Evolutionary conservation across 768 basidiomycete genomes (phyloP).

Genomic region (Mrakia hoshinonis): DNA sequence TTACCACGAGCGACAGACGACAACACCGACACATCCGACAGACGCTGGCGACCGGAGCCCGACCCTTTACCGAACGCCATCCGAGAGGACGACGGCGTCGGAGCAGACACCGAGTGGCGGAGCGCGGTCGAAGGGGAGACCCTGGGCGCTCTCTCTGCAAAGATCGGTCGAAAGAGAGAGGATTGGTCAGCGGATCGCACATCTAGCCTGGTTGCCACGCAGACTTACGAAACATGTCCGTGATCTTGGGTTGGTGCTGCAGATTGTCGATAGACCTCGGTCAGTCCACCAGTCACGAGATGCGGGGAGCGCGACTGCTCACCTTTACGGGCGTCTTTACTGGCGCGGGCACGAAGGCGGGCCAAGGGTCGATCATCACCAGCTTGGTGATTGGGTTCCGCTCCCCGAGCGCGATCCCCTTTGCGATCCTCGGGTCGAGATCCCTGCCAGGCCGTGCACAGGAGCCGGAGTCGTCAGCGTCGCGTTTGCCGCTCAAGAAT

Average conservation of each 20-base stretch:
- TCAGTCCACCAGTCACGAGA: neutral
- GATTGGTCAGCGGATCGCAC: neutral
- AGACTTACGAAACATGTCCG: slow-evolving; percentile 18
- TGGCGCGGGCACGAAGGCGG: slow-evolving; percentile 51
- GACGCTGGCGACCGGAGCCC: neutral
- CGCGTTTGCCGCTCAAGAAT: neutral
- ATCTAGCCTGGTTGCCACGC: neutral
- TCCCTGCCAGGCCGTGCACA: slow-evolving; percentile 46
- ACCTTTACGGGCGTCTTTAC: slow-evolving; percentile 41
- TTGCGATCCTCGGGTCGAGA: slow-evolving; percentile 57
- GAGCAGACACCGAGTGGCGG: neutral
- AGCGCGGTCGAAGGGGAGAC: neutral
- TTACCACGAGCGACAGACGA: slow-evolving; percentile 10
- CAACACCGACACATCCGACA: neutral
- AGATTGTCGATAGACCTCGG: too few relatives aligned
- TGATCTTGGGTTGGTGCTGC: slow-evolving; percentile 24
- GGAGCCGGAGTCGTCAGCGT: slow-evolving; percentile 23
- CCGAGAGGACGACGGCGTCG: neutral
- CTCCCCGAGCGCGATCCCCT: slow-evolving; percentile 58
- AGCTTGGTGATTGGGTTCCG: slow-evolving; percentile 59
- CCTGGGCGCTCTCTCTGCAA: neutral
- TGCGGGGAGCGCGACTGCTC: neutral
- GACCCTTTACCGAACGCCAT: neutral
- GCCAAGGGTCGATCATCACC: slow-evolving; percentile 72
- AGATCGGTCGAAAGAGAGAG: neutral